Conservation (phyloP, 2,329 filamentous ascomycete species). For the Fusarium sp. region DNA sequence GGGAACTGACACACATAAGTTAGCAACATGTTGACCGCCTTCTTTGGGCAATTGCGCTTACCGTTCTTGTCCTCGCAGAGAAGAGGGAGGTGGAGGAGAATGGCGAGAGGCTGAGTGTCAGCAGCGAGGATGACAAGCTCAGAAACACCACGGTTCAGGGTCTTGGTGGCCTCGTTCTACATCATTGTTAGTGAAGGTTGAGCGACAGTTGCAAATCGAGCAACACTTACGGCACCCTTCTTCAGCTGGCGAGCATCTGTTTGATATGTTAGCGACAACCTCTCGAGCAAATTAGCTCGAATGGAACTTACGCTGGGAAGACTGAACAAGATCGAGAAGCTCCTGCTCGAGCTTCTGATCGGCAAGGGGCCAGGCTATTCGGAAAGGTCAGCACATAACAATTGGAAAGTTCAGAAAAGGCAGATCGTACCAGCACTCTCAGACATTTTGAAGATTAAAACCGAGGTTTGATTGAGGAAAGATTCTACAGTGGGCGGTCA, state of each 20-base stretch:
- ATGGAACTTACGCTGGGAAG: constrained; percentile 62
- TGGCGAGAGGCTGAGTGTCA: constrained; percentile 88
- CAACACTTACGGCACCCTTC: constrained; percentile 75
- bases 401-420: neutral
- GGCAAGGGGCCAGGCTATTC: constrained; percentile 75
- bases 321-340: constrained; percentile 85
- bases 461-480: constrained; percentile 33
- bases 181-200: neutral
- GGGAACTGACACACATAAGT: constrained; percentile 49
- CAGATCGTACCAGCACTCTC: constrained; percentile 45
- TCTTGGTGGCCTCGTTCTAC: constrained; percentile 72
- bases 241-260: constrained; percentile 79
- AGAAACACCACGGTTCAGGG: constrained; percentile 88
- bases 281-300: neutral
- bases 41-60: constrained; percentile 20
- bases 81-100: constrained; percentile 89
- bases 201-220: neutral
- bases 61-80: constrained; percentile 84
- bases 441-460: constrained; percentile 43
- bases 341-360: constrained; percentile 81
- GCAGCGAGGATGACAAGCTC: constrained; percentile 92
- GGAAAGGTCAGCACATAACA: constrained; percentile 32
- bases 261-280: neutral
- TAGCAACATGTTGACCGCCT: constrained; percentile 14
- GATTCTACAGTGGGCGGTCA: constrained; percentile 28